A percentile compares a stretch with the other conserved stretches of the same genome.
These are phyloP conservation scores for Curvularia sp. DNA, from an alignment of 2,329 filamentous ascomycete genomes.

Conservation along the genomic window DNA sequence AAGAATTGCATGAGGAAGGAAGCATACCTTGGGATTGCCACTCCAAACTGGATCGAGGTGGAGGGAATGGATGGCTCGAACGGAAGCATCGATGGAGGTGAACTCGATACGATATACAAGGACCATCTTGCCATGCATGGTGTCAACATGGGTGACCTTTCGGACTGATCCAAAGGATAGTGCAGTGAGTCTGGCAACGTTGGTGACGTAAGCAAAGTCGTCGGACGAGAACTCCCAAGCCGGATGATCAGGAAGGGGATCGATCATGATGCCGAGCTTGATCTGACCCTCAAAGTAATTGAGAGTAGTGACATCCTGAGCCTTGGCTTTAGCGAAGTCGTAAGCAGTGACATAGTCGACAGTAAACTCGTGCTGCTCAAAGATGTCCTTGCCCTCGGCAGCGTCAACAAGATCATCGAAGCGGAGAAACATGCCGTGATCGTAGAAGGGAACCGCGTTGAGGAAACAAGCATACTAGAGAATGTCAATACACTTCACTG, in stretches of 20 bases:
- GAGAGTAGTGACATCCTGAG: constrained; percentile 30
- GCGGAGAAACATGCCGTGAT: constrained; percentile 38
- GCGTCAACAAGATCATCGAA: constrained; percentile 52
- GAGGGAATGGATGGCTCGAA: constrained; percentile 34
- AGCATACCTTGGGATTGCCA: constrained; percentile 25
- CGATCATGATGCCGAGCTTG: constrained; percentile 27
- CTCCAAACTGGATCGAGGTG: constrained; percentile 21
- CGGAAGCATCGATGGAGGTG: constrained; percentile 37
- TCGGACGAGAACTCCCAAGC: constrained; percentile 22
- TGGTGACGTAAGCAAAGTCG: constrained; percentile 25
- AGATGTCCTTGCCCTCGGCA: constrained; percentile 33
- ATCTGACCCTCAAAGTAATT: constrained; percentile 47
- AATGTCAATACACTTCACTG: constrained; percentile 24
- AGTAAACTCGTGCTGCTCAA: constrained; percentile 30
- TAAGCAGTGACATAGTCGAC: constrained; percentile 32
- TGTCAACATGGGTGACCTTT: constrained; percentile 29
- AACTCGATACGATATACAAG: constrained; percentile 44
- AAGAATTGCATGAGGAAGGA: neutral
- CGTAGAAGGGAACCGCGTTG: constrained; percentile 29
- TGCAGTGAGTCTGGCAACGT: constrained; percentile 23
- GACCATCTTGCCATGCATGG: constrained; percentile 22
- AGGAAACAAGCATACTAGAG: constrained; percentile 38
- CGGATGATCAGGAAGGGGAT: constrained; percentile 22
- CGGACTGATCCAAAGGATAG: constrained; percentile 29
- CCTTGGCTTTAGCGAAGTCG: constrained; percentile 36